Conservation (phyloP, 139 green algal genomes). For the Gonium pectorale region DNA sequence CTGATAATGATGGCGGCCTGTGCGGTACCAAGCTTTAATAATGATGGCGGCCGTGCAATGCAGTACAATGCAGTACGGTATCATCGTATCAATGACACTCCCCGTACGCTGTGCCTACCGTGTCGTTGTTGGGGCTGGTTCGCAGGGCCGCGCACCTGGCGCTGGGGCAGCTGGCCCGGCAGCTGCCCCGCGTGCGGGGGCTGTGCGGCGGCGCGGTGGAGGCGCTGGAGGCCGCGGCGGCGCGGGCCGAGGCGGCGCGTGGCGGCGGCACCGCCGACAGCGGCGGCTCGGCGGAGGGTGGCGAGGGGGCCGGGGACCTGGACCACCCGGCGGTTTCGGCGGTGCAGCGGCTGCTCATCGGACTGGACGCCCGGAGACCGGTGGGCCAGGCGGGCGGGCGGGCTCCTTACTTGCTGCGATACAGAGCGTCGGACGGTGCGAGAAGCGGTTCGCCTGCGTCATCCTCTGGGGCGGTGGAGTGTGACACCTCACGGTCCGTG, state of each 20-base stretch:
- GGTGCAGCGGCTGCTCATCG: conserved; percentile 13
- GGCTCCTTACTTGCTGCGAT: too few species aligned
- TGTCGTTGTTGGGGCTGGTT: neutral
- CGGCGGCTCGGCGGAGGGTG: too few species aligned
- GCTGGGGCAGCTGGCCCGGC: conserved; percentile 11
- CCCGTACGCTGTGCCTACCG: neutral
- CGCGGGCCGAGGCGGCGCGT: neutral
- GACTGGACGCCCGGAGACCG: neutral
- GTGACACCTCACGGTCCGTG: too few species aligned
- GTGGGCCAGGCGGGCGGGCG: too few species aligned
- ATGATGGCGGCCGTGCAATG: neutral
- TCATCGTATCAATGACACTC: neutral
- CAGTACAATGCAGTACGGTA: neutral
- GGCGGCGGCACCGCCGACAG: neutral
- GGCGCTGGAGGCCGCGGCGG: conserved; percentile 7
- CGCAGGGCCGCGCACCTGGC: conserved; percentile 32
- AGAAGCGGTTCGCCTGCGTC: too few species aligned
- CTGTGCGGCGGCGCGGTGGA: conserved; percentile 32
- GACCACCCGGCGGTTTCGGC: neutral
- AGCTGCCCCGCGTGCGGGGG: conserved; percentile 9
- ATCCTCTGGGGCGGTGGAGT: too few species aligned
- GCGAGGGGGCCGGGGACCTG: too few species aligned
- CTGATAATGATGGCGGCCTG: neutral
- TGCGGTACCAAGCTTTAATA: neutral
- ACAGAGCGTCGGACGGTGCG: too few species aligned